Evolutionary conservation across 306 rosid species (phyloP).

Genomic region (Quercus variabilis): DNA sequence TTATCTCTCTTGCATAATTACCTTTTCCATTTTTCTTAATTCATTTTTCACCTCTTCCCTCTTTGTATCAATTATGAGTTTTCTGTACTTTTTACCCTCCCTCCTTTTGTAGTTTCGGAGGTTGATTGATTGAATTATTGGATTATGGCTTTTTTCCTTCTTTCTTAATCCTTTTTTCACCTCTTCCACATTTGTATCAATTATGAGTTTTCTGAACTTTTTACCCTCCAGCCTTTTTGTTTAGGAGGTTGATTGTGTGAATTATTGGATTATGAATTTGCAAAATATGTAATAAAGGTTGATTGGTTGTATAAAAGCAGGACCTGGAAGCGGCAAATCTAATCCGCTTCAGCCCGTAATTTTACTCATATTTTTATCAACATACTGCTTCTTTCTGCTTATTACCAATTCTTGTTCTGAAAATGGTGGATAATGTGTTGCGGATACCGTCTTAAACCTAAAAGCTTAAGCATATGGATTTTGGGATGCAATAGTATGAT

Average conservation of each 20-base stretch:
- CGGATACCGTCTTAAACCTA: too few relatives aligned
- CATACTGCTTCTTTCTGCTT: neutral
- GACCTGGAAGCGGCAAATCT: slow-evolving; percentile 32
- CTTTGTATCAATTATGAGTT: neutral
- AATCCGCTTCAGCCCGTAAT: slow-evolving; percentile 31
- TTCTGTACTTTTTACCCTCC: neutral
- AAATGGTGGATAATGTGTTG: neutral
- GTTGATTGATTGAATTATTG: slow-evolving; percentile 4
- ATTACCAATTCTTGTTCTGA: neutral
- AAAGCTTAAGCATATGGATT: too few relatives aligned
- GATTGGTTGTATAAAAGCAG: slow-evolving; percentile 27
- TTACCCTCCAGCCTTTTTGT: slow-evolving; percentile 3
- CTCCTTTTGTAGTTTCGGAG: slow-evolving; percentile 11
- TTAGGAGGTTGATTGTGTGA: slow-evolving; percentile 3
- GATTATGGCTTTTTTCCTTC: slow-evolving; percentile 15
- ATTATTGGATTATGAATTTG: slow-evolving; percentile 17
- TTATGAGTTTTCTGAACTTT: neutral
- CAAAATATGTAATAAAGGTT: slow-evolving; percentile 2
- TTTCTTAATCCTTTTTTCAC: slow-evolving; percentile 1
- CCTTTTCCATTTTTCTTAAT: slow-evolving; percentile 14
- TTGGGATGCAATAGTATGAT: too few relatives aligned
- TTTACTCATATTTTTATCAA: neutral
- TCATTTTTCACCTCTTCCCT: neutral
- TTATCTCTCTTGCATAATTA: slow-evolving; percentile 9
- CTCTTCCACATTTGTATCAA: neutral